Evolutionary conservation across 768 basidiomycete genomes (phyloP).

Genomic region (Psilocybe subaeruginosa): DNA sequence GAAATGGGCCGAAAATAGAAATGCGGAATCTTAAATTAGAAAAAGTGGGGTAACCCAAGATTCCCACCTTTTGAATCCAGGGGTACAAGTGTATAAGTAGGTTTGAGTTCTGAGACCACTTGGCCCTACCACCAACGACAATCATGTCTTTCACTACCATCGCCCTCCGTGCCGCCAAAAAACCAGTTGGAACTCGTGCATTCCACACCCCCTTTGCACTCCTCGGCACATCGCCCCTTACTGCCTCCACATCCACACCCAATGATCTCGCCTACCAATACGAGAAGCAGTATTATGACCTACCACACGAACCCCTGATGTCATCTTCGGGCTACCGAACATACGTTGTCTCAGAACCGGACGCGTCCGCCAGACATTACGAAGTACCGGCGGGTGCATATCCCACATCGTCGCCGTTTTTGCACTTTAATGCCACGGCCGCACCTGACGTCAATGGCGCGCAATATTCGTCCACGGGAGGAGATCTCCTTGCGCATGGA

Average conservation of each 20-base stretch:
- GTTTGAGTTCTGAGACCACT: neutral
- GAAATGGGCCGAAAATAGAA: conserved; percentile 10
- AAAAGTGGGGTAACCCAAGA: conserved; percentile 23
- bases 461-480: conserved; percentile 46
- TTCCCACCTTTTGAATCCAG: conserved; percentile 18
- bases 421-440: conserved; percentile 42
- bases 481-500: conserved; percentile 41
- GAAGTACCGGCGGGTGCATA: conserved; percentile 76
- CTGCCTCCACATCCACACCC: conserved; percentile 34
- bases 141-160: conserved; percentile 35
- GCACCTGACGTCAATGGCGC: conserved; percentile 36
- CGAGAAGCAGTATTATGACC: conserved; percentile 61
- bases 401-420: conserved; percentile 50
- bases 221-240: conserved; percentile 43
- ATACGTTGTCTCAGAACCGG: conserved; percentile 77
- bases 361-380: conserved; percentile 62
- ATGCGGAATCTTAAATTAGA: conserved; percentile 15
- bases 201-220: conserved; percentile 67
- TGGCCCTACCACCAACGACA: neutral
- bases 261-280: conserved; percentile 43
- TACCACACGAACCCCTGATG: conserved; percentile 48
- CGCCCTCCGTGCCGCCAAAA: conserved; percentile 24
- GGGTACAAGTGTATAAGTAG: neutral
- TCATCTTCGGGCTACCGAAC: conserved; percentile 54
- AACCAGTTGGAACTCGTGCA: conserved; percentile 38